Conservation (phyloP, 2,329 filamentous ascomycete genomes). For the Trichoderma sp. region DNA sequence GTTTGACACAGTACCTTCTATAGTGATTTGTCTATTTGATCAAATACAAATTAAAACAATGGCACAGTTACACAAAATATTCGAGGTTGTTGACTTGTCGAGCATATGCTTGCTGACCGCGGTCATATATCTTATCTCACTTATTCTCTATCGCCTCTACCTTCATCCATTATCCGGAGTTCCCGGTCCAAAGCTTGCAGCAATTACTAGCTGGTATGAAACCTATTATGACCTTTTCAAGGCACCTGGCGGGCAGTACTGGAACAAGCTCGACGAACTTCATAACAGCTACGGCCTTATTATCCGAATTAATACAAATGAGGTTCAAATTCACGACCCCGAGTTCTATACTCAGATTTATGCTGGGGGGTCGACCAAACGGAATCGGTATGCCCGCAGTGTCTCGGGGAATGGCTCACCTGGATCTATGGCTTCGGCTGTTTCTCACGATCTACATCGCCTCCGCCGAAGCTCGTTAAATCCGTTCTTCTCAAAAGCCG, state of each 20-base stretch:
- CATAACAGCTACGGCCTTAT: slow-evolving; percentile 43
- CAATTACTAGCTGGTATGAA: slow-evolving; percentile 32
- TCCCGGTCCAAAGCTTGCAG: slow-evolving; percentile 38
- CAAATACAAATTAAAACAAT: not conserved
- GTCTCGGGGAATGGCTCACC: not conserved
- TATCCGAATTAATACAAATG: slow-evolving; percentile 34
- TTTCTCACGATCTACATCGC: not conserved
- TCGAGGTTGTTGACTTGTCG: not conserved
- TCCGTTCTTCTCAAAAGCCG: not conserved
- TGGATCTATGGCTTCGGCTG: not conserved
- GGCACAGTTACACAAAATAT: not conserved
- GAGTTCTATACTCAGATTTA: slow-evolving; percentile 29
- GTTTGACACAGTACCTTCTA: not conserved
- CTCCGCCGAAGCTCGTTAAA: not conserved
- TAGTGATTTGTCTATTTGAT: not conserved
- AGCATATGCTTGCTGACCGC: not conserved
- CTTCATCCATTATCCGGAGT: slow-evolving; percentile 31
- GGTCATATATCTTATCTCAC: not conserved
- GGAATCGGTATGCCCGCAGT: not conserved
- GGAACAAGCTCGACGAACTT: slow-evolving; percentile 28
- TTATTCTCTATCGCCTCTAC: not conserved
- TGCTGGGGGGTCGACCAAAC: not conserved
- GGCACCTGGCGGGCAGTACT: slow-evolving; percentile 7
- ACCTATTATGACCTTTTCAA: slow-evolving; percentile 22
- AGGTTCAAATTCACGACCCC: slow-evolving; percentile 35